Evolutionary conservation across 75 land plant species (phyloP).

Genomic region (Cryptomeria japonica): DNA sequence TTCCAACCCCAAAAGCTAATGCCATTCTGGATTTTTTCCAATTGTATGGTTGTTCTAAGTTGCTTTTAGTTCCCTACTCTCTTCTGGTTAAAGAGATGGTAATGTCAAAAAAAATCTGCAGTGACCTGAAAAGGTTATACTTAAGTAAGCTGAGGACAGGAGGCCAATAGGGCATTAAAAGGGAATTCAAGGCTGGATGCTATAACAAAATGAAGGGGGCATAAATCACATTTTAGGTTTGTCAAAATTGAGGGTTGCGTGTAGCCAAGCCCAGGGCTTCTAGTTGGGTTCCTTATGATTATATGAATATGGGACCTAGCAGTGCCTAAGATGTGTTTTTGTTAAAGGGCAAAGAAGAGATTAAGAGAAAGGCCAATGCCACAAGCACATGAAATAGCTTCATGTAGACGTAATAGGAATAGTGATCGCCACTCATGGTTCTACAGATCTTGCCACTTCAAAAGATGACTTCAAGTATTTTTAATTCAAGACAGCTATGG

Average conservation of each 20-base stretch:
- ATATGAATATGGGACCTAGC: slow-evolving; percentile 63
- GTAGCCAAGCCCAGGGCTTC: slow-evolving; percentile 78
- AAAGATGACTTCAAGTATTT: neutral
- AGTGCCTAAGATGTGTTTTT: slow-evolving; percentile 91
- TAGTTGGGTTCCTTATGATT: slow-evolving; percentile 79
- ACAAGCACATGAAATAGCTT: slow-evolving; percentile 13
- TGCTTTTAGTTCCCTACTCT: no score
- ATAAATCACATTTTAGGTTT: slow-evolving; percentile 57
- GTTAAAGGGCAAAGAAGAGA: slow-evolving; percentile 59
- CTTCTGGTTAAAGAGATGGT: no score
- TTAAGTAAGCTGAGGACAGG: neutral
- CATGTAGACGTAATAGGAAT: neutral
- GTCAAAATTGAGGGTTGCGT: slow-evolving; percentile 77
- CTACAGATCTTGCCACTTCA: neutral
- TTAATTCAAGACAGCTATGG: no score
- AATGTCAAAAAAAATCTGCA: no score
- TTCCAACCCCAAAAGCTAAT: no score
- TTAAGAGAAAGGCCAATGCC: slow-evolving; percentile 23
- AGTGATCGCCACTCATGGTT: neutral
- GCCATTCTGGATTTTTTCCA: no score
- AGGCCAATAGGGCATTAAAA: neutral
- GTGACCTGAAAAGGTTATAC: no score
- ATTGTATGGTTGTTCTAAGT: no score
- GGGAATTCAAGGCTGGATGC: neutral
- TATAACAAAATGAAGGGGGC: neutral